These are phyloP conservation scores for Neurospora sp. DNA, from an alignment of 495 filamentous ascomycete genomes.

Conservation along the genomic window DNA sequence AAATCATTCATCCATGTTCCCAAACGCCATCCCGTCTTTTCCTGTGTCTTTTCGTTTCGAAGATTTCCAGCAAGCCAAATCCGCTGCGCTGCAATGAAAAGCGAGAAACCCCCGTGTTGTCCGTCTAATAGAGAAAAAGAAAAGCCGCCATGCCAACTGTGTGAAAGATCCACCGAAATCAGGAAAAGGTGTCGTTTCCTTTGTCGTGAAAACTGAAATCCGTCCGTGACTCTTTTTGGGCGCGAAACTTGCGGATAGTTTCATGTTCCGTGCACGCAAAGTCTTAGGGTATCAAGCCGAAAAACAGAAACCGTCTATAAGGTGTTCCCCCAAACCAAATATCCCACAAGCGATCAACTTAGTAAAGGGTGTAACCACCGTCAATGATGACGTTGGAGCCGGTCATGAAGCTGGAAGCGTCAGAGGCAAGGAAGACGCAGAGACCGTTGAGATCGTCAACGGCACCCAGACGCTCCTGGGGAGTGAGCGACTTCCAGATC, in stretches of 20 bases:
- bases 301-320: neutral
- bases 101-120: neutral
- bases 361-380: slow-evolving; percentile 46
- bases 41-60: neutral
- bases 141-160: neutral
- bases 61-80: neutral
- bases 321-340: neutral
- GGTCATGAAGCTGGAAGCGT: slow-evolving; percentile 67
- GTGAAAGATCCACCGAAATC: neutral
- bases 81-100: neutral
- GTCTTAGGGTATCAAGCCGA: neutral
- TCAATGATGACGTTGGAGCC: slow-evolving; percentile 69
- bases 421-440: slow-evolving; percentile 67
- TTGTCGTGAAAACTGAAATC: neutral
- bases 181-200: neutral
- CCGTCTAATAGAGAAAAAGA: neutral
- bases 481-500: slow-evolving; percentile 68
- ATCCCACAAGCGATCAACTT: slow-evolving; percentile 7
- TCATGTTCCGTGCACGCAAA: neutral
- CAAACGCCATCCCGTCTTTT: neutral
- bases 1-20: neutral
- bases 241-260: no score
- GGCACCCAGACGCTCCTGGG: slow-evolving; percentile 59
- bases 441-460: slow-evolving; percentile 72
- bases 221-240: neutral